Evolutionary conservation across 192 early-diverging fungal genomes (phyloP).

Genomic region (Entomortierella chlamydospora): DNA sequence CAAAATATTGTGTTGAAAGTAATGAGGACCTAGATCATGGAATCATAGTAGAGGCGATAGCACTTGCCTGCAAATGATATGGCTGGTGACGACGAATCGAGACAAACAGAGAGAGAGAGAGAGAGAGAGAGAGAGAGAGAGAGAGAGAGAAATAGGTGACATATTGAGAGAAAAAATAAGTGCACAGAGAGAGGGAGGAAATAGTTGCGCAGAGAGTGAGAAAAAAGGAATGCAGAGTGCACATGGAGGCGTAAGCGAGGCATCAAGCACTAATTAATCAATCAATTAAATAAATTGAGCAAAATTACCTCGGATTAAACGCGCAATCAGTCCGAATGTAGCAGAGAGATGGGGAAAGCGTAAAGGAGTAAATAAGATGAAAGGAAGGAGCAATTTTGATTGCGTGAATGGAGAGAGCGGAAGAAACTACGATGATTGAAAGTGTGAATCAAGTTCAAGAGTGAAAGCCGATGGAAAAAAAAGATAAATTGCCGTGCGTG

Average conservation of each 20-base stretch:
- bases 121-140: too few relatives aligned
- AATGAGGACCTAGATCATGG: too few relatives aligned
- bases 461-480: background rate
- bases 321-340: background rate
- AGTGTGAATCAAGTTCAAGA: slow-evolving; percentile 1
- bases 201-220: background rate
- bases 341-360: background rate
- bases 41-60: too few relatives aligned
- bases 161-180: too few relatives aligned
- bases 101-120: too few relatives aligned
- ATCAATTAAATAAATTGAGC: slow-evolving; percentile 1
- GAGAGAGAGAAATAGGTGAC: slow-evolving; percentile 24
- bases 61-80: too few relatives aligned
- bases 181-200: slow-evolving; percentile 11
- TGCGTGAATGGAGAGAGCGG: background rate
- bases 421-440: background rate
- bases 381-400: slow-evolving; percentile 2
- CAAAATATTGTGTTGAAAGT: too few relatives aligned
- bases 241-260: background rate
- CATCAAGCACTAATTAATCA: slow-evolving; percentile 2
- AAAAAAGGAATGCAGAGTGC: background rate
- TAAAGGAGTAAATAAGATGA: slow-evolving; percentile 1
- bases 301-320: slow-evolving; percentile 5
- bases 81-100: too few relatives aligned
- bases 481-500: too few relatives aligned